Conservation (phyloP, 352 stramenopile species). For the Globisporangium mamillatum region DNA sequence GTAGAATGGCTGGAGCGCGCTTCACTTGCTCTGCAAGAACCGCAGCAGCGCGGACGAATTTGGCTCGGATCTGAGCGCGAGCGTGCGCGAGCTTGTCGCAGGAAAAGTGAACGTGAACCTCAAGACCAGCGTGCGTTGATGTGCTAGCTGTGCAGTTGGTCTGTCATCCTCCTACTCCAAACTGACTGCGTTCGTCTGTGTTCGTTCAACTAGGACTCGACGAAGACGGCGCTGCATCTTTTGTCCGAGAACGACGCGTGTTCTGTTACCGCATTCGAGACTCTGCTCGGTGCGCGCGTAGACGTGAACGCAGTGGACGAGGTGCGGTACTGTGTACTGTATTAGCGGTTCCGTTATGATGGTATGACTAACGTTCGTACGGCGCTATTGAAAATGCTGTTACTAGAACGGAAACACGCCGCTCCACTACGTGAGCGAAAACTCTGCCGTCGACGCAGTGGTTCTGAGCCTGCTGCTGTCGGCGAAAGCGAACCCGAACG, state of each 20-base stretch:
- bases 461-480: constrained; percentile 42
- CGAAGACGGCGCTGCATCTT: constrained; percentile 65
- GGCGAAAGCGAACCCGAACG: constrained; percentile 45
- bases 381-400: not conserved
- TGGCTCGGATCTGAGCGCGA: constrained; percentile 31
- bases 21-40: constrained; percentile 73
- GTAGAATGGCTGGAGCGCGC: constrained; percentile 62
- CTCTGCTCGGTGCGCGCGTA: constrained; percentile 39
- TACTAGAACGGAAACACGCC: constrained; percentile 58
- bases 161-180: no score
- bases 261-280: constrained; percentile 27
- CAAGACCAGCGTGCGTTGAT: constrained; percentile 29
- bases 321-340: constrained; percentile 17
- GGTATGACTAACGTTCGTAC: not conserved
- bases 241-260: constrained; percentile 72
- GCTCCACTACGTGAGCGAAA: constrained; percentile 67
- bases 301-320: constrained; percentile 47
- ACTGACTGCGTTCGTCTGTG: not conserved
- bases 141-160: not conserved
- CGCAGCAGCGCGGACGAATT: constrained; percentile 26
- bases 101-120: constrained; percentile 39
- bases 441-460: constrained; percentile 29
- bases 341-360: not conserved
- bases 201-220: constrained; percentile 28
- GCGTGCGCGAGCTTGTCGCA: constrained; percentile 36